Base-by-base conservation (phyloP, 2,329 filamentous ascomycete genomes). In the Fusarium nisikadoi region DNA sequence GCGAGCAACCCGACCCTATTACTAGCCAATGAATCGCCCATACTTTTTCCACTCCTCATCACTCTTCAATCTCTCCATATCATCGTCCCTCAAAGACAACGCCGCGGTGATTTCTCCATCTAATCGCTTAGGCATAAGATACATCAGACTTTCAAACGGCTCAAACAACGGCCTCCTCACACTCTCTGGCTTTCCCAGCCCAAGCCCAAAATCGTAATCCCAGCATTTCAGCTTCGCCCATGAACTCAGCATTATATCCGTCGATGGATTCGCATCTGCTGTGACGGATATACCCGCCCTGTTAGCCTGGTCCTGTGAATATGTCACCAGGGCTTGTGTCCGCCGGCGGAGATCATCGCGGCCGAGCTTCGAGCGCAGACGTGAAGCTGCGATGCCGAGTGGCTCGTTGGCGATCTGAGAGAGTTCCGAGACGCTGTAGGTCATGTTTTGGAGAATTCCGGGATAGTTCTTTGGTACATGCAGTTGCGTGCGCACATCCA, bases 241-340 rank as follows among this genome's bases (percentile, higher is more conserved):
- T 2, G 87, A 89, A 63, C 85, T 89, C 10, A 90, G 66, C 80
- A 86, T 84, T 6, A 89, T 77, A 42, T 88, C 86, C 1, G 74
- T 76, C 0, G 81, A 75, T 0, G 80, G 69, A 35, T 85, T 80
- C 5, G 85, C 58, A 8, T 71, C 76, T 0, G 80, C 81, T 4
- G 78, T 80, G 7, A 84, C 68, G 1, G 79, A 79, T n/a, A 83
- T 70, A 0, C 45, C 65, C 1, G 65, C 77, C 63, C 83, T 84
- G 58, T 85, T 83, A 0, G 77, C 60, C 6, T 76, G 65, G 11
- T 75, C 72, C 0, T 77, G 42, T 6, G 86, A 68, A 36, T 80
- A 77, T 3, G 85, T 87, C 2, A 83, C 81, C 3, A 87, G 75
- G 8, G 81, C 81, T 23, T 82, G 82, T 0, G 82, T 84, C 25